Evolutionary conservation across 2,329 filamentous ascomycete species (phyloP), one percentile per base, ranked within the genome.

Genomic region (Clonostachys solani): DNA sequence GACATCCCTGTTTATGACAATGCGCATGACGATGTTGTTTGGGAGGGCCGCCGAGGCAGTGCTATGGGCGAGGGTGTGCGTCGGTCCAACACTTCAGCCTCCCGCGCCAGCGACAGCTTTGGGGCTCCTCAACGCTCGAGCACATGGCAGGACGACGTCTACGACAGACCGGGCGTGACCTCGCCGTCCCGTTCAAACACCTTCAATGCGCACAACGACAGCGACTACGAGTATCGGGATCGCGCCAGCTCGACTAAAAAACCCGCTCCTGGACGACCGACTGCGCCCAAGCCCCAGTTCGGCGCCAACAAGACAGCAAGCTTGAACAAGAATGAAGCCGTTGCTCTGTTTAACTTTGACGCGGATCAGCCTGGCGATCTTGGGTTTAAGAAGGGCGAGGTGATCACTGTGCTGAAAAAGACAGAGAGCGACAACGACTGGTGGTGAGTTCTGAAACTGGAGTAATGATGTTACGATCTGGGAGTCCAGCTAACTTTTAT

Each of bases 301-400:
- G 74, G 68, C 12, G 74, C 73, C 56, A 66, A 64, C 52, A 83
- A 83, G 65, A 71, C 78, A 43, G 73, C 72, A 0, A 51, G 72
- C 50, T 60, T 84, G 50, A 80, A 77, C 62, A 77, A 80, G 55
- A 91, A 96, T 56, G 89, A 97, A 68, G 94, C 91, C 0, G 77
- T 96, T 17, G 94, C 94, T 3, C 75, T 96, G 52, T 97, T 88
- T 68, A 96, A 89, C 3, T 99, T 99, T 62, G 92, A 97, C 52
- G 86, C 91, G 0, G 92, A 96, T 59, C 92, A 96, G 66, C 84
- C 90, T 1, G 92, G 92, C 5, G 92, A 99, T 64, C 66, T 97
- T 48, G 89, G 86, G 0, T 99, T 99, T 71, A 96, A 95, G 73
- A 99, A 99, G 76, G 94, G 94, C 17, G 94, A 99, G 33, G 68